A percentile compares a stretch with the other conserved stretches of the same genome.
Conservation (phyloP, 371 early-diverging fungal genomes). For the Mortierella sp. region DNA sequence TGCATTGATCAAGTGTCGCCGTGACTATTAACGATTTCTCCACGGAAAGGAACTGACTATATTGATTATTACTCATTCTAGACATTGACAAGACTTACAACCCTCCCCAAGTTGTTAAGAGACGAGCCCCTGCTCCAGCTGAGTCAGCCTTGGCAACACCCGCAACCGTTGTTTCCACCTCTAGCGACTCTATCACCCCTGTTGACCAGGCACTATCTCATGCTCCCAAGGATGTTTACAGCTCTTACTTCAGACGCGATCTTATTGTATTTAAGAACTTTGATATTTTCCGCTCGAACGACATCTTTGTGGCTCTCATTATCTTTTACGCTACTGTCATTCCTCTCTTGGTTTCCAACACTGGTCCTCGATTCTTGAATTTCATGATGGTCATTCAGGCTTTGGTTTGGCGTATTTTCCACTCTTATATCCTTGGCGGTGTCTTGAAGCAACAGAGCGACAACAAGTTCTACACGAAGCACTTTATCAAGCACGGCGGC, state of each 20-base stretch:
- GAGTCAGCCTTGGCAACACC: slow-evolving; percentile 29
- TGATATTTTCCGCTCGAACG: slow-evolving; percentile 87
- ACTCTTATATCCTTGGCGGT: slow-evolving; percentile 84
- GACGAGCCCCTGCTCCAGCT: slow-evolving; percentile 47
- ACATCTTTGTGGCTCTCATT: slow-evolving; percentile 80
- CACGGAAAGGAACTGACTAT: neutral
- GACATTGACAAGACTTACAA: slow-evolving; percentile 95
- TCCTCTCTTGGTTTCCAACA: slow-evolving; percentile 69
- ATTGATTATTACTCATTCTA: slow-evolving; percentile 14
- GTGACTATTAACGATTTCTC: neutral
- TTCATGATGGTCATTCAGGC: slow-evolving; percentile 76
- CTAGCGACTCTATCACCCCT: neutral
- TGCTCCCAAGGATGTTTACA: slow-evolving; percentile 58
- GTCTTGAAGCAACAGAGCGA: slow-evolving; percentile 84
- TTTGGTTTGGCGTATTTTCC: slow-evolving; percentile 87
- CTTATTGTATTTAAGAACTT: slow-evolving; percentile 91
- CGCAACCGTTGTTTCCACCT: neutral
- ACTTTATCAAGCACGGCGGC: slow-evolving; percentile 93
- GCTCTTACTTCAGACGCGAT: slow-evolving; percentile 82
- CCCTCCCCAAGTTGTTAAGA: slow-evolving; percentile 68
- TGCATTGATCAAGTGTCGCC: too few species aligned
- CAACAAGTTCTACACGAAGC: slow-evolving; percentile 86
- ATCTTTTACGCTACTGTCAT: slow-evolving; percentile 79
- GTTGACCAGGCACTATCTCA: slow-evolving; percentile 11
- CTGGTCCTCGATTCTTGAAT: slow-evolving; percentile 54